A percentile compares a stretch with the other conserved stretches of the same genome.
Evolutionary conservation across 140 eudicot species (phyloP).

Genomic region (Eryngium alpinum): DNA sequence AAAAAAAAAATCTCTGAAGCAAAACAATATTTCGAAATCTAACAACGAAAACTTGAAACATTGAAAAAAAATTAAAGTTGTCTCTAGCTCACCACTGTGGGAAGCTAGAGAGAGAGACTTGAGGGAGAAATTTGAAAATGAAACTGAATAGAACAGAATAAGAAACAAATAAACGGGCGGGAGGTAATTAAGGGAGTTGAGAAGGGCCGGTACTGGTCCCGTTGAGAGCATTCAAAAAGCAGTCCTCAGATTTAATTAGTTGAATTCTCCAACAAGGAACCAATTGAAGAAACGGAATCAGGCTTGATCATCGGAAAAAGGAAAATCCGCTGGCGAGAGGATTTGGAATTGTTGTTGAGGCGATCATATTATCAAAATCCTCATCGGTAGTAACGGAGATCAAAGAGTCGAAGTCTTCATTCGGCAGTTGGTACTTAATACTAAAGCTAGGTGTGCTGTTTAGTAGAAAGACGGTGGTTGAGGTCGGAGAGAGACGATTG

Average conservation of each 20-base stretch:
- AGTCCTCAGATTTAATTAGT: conserved; percentile 69
- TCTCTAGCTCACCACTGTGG: background rate
- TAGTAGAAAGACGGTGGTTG: conserved; percentile 53
- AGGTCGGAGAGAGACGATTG: conserved; percentile 55
- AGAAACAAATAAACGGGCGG: no score
- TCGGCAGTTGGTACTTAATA: conserved; percentile 77
- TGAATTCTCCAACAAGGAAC: conserved; percentile 51
- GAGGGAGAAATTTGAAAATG: no score
- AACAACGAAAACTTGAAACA: no score
- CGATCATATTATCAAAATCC: conserved; percentile 87
- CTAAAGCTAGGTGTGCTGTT: conserved; percentile 36
- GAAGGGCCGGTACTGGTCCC: conserved; percentile 37
- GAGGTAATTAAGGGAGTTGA: background rate
- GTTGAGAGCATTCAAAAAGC: conserved; percentile 73
- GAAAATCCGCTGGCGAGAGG: conserved; percentile 57
- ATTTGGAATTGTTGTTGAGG: conserved; percentile 27
- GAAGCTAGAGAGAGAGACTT: background rate
- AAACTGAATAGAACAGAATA: no score
- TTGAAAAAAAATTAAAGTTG: no score
- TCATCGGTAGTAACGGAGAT: conserved; percentile 84
- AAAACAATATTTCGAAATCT: no score
- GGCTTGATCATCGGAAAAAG: conserved; percentile 62
- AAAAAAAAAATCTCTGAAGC: no score
- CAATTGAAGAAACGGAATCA: conserved; percentile 49
- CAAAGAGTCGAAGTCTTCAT: conserved; percentile 85